These are phyloP conservation scores for Wallacemonas collosoma DNA, from an alignment of 208 protist genomes.

Conservation along the genomic window DNA sequence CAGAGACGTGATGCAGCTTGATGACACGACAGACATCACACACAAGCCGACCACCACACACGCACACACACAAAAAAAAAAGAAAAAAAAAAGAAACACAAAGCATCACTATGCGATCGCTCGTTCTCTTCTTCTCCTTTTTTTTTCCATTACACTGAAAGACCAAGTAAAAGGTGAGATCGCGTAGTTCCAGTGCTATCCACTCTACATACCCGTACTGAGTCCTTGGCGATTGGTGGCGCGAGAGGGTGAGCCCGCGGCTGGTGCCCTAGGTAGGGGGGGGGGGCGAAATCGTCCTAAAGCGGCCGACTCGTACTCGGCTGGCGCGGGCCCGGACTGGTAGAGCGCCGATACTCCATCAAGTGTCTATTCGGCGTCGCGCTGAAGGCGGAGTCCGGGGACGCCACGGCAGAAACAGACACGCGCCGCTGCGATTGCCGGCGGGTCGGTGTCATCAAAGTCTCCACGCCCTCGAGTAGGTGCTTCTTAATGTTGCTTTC, in stretches of 20 bases:
- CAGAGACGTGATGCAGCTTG: neutral
- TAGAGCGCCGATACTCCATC: slow-evolving; percentile 5
- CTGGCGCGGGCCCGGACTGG: neutral
- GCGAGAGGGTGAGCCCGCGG: neutral
- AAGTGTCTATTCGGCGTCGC: slow-evolving; percentile 15
- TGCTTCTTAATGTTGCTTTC: slow-evolving; percentile 28
- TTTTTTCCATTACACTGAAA: no score
- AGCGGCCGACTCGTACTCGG: neutral
- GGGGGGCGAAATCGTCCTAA: neutral
- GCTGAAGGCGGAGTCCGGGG: slow-evolving; percentile 16
- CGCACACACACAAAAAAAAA: neutral
- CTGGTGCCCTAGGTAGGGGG: neutral
- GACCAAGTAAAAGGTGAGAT: no score
- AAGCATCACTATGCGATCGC: neutral
- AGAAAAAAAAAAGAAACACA: slow-evolving; percentile 9
- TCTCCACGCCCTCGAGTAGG: slow-evolving; percentile 18
- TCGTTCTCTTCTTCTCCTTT: no score
- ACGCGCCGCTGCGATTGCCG: neutral
- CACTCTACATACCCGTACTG: neutral
- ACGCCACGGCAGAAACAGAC: slow-evolving; percentile 3
- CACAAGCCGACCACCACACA: neutral
- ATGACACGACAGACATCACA: neutral
- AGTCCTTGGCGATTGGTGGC: neutral
- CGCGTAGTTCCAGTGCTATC: neutral
- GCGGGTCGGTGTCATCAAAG: neutral